Evolutionary conservation across 208 protist species (phyloP), one percentile per base, ranked within the genome.

Genomic region (Trypanosoma rangeli): DNA sequence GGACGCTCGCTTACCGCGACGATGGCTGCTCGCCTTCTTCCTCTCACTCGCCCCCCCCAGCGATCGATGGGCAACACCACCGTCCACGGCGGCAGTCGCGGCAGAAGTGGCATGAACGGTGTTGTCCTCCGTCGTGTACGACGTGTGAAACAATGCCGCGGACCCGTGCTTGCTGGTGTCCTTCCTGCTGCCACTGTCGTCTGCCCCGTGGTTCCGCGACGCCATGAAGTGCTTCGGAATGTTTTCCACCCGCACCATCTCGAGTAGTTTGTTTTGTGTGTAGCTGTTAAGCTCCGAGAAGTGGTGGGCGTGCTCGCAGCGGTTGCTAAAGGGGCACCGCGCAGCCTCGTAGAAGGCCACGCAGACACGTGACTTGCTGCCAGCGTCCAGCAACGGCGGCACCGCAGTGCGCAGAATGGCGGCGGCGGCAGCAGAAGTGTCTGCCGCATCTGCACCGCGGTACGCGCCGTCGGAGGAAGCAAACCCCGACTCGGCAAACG

Each of bases 221-320:
- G 70, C 18, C 4, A 78, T 54, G 56, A 95, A 95, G 66, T 93
- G 85, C 5, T 64, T 35, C 37, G 89, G 84, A 37, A 95, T 86
- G 12, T 35, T 73, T 13, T 86, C 78, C 24, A 87, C 64, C 24
- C 83, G 61, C 33, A 95, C 73, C 7, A 77, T 84, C 29, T 67
- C 46, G 20, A 93, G 87, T 28, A 95, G 58, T 59, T 83, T 82
- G 22, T 76, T 44, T 70, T 91, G 84, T 13, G 89, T 83, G 22
- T 31, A 60, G 18, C 68, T 18, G 55, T 69, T 76, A 26, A 95
- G 79, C 65, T 95, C 85, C 5, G 67, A 62, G 65, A 90, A 93
- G 68, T 76, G 69, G 70, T 95, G 89, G 4, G 85, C 89, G 65
- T 93, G 87, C 58, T 84, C 80, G 64, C 86, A 95, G 53, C 76